These are phyloP conservation scores for Monosporascus sp. DNA, from an alignment of 2,329 filamentous ascomycete genomes.

Conservation along the genomic window DNA sequence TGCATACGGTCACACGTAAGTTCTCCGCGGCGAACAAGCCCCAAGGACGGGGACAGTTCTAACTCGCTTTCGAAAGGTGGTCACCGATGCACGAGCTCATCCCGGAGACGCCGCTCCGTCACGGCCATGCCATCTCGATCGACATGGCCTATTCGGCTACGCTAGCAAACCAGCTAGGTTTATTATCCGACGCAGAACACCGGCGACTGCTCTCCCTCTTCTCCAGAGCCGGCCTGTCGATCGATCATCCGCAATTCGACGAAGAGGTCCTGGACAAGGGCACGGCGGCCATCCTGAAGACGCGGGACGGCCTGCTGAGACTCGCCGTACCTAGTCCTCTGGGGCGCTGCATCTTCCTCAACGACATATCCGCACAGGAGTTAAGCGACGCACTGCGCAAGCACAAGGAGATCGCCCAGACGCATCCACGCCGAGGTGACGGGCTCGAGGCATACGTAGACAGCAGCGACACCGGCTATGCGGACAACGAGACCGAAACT, in stretches of 20 bases:
- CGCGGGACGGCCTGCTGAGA: constrained; percentile 61
- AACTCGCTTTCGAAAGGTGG: constrained; percentile 44
- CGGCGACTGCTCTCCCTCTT: constrained; percentile 59
- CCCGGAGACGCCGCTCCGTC: constrained; percentile 61
- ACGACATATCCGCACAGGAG: constrained; percentile 58
- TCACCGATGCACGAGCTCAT: constrained; percentile 67
- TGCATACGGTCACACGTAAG: constrained; percentile 65
- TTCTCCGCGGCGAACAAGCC: constrained; percentile 9
- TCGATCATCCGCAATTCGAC: constrained; percentile 65
- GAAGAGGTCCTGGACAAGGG: constrained; percentile 59
- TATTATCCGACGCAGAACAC: constrained; percentile 57
- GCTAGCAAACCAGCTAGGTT: constrained; percentile 55
- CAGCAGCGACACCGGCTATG: constrained; percentile 59
- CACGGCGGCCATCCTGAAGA: constrained; percentile 65
- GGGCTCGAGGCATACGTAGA: constrained; percentile 68
- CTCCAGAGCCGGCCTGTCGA: constrained; percentile 63
- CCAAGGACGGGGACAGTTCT: neutral
- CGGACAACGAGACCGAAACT: constrained; percentile 36
- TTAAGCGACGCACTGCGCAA: constrained; percentile 53
- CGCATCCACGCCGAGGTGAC: constrained; percentile 57
- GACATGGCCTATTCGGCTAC: constrained; percentile 74
- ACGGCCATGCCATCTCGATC: constrained; percentile 69
- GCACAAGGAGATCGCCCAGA: constrained; percentile 60
- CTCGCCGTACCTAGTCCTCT: constrained; percentile 64
- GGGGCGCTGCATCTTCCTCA: constrained; percentile 62